phyloP scores from a whole-genome alignment of 352 stramenopile species.

The Phytophthora syringae region DNA sequence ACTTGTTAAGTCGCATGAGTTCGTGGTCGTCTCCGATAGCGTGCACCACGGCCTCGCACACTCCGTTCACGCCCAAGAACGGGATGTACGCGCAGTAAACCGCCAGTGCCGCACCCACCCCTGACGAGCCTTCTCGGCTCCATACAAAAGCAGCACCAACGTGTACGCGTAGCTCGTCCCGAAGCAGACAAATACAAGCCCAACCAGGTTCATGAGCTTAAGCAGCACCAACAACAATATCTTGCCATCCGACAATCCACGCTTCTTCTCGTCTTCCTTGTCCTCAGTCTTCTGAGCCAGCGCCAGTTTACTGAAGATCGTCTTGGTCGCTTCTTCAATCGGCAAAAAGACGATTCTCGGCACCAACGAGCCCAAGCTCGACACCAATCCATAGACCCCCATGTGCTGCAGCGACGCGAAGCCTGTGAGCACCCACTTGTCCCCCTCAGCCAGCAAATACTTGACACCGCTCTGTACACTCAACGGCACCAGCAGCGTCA shows the following conservation, averaged over 20 bases:
- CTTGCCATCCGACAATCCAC: slow-evolving; percentile 38
- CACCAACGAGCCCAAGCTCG: slow-evolving; percentile 95
- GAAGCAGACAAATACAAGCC: slow-evolving; percentile 87
- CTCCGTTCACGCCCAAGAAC: slow-evolving; percentile 95
- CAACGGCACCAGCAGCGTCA: slow-evolving; percentile 74
- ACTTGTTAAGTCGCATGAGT: slow-evolving; percentile 83
- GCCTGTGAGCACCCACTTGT: slow-evolving; percentile 95
- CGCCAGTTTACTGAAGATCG: slow-evolving; percentile 94
- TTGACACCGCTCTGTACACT: slow-evolving; percentile 96
- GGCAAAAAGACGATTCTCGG: slow-evolving; percentile 96
- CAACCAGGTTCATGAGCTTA: slow-evolving; percentile 85
- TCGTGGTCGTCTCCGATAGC: slow-evolving; percentile 73
- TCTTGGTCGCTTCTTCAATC: slow-evolving; percentile 96
- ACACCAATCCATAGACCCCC: slow-evolving; percentile 96
- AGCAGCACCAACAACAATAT: slow-evolving; percentile 78
- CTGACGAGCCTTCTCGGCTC: slow-evolving; percentile 68
- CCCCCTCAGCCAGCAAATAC: slow-evolving; percentile 96
- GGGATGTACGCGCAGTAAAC: slow-evolving; percentile 95
- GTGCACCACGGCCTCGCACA: slow-evolving; percentile 97
- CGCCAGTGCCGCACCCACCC: slow-evolving; percentile 61
- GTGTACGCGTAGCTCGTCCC: slow-evolving; percentile 83
- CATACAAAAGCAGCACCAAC: slow-evolving; percentile 83
- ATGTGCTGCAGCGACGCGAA: slow-evolving; percentile 93
- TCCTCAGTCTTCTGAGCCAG: slow-evolving; percentile 28
- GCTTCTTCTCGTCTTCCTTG: slow-evolving; percentile 26